Base-by-base conservation (phyloP, 2,329 filamentous ascomycete genomes). In the Lasiodiplodia sp. region DNA sequence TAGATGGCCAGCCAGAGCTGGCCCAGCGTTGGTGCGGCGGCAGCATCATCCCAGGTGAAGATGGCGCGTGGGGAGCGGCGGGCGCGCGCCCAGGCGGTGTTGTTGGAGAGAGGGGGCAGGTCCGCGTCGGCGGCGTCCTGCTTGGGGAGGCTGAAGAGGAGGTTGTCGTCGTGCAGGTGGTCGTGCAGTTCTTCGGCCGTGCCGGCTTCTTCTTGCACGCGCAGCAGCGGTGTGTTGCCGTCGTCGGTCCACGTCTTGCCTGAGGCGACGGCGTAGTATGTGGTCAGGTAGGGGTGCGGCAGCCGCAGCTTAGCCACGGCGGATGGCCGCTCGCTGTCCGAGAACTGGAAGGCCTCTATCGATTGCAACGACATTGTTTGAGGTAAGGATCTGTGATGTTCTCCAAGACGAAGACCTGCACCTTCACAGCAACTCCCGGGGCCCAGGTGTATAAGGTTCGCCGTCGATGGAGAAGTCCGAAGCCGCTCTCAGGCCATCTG, bases 1-100 rank as follows among this genome's bases (percentile, higher is more conserved):
- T 85, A 83, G 23, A 83, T 71, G 28, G 84, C 75, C 57, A 83
- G 80, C 83, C 83, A 85, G 18, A 84, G 74, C 70, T 85, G 82
- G 2, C 78, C 81, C 37, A 83, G 73, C 38, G 80, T 77, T 56
- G 83, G 83, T n/a, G 76, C 68, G 1, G 40, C 62, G 28, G 74
- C 73, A 25, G 74, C 73, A 10, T 73, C 75, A 44, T 73, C 72
- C 83, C 83, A 85, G 65, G 79, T 77, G 67, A 85, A 77, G 7
- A 74, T 77, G 3, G 81, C 77, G 51, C 78, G 76, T 7, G 82
- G 82, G 34, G 80, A 80, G 72, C 83, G 79, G 71, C 81, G 78
- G 63, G 82, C 78, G 70, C 83, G 77, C 40, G 82, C 83, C 83
- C 83, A 80, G 44, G 77, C 76, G 56, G 75, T 79, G 72, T 80